These are phyloP conservation scores for Aspergillus udagawae DNA, from an alignment of 2,329 filamentous ascomycete genomes.

Conservation along the genomic window DNA sequence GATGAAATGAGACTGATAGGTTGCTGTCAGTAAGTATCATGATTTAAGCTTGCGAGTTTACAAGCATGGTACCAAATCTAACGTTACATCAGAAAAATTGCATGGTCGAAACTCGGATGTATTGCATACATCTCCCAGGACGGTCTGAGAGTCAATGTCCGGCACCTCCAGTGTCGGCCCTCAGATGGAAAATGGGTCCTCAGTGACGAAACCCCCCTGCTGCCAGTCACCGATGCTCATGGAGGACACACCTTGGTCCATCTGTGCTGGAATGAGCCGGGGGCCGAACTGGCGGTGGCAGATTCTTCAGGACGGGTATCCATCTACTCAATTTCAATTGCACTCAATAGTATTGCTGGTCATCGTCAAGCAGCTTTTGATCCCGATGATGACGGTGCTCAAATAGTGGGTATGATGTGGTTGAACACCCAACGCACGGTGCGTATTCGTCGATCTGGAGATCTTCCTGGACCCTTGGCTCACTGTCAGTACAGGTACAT, in stretches of 20 bases:
- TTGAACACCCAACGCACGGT: slow-evolving; percentile 57
- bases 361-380: slow-evolving; percentile 64
- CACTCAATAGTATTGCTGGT: slow-evolving; percentile 67
- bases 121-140: slow-evolving; percentile 77
- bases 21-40: slow-evolving; percentile 69
- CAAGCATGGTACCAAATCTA: slow-evolving; percentile 5
- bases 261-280: slow-evolving; percentile 73
- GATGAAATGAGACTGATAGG: slow-evolving; percentile 72
- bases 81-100: slow-evolving; percentile 59
- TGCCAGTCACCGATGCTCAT: slow-evolving; percentile 58
- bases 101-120: slow-evolving; percentile 84
- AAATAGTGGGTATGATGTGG: slow-evolving; percentile 84
- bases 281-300: slow-evolving; percentile 76
- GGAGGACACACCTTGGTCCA: slow-evolving; percentile 69
- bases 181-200: slow-evolving; percentile 71
- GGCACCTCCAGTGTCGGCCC: slow-evolving; percentile 66
- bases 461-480: not conserved
- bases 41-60: not conserved
- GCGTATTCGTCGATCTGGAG: slow-evolving; percentile 21
- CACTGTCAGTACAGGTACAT: slow-evolving; percentile 29
- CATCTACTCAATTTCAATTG: slow-evolving; percentile 67
- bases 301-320: slow-evolving; percentile 75
- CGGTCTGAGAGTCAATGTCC: slow-evolving; percentile 66
- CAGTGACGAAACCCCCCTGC: slow-evolving; percentile 64
- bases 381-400: slow-evolving; percentile 67